A percentile compares a stretch with the other conserved stretches of the same genome.
Evolutionary conservation across 176 grass and related monocot genomes (phyloP).

Genomic region (Canna indica): DNA sequence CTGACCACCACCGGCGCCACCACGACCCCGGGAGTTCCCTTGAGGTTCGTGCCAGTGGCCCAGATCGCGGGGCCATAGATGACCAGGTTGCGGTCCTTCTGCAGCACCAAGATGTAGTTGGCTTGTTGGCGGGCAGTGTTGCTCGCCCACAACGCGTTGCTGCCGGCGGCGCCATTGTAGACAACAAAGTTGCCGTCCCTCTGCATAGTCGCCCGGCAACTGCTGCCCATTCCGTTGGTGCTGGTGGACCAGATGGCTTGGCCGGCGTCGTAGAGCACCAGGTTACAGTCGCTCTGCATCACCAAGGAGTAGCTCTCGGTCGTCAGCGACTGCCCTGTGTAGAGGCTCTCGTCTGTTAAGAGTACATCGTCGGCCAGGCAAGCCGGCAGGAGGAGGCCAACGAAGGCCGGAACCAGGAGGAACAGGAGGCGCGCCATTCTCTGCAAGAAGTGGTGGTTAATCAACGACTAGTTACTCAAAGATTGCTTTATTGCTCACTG

Average conservation of each 20-base stretch:
- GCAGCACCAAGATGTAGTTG: constrained; percentile 2
- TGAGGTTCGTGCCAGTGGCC: neutral
- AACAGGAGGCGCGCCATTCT: neutral
- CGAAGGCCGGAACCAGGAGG: neutral
- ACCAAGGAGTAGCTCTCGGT: constrained; percentile 2
- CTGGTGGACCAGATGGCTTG: constrained; percentile 15
- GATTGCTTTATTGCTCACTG: too few species aligned
- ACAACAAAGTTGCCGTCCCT: constrained; percentile 10
- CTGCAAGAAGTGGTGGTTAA: too few species aligned
- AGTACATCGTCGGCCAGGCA: constrained; percentile 7
- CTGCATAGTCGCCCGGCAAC: constrained; percentile 1
- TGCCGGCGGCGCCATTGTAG: neutral
- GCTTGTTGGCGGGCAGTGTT: neutral
- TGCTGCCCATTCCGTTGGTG: constrained; percentile 1
- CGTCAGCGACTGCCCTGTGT: constrained; percentile 16
- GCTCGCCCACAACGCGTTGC: constrained; percentile 1
- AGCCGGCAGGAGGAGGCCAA: constrained; percentile 1
- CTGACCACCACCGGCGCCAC: neutral
- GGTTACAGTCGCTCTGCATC: constrained; percentile 32
- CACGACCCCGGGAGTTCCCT: neutral
- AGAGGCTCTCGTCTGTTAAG: constrained; percentile 4
- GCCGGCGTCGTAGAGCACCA: constrained; percentile 24
- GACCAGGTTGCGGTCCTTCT: neutral
- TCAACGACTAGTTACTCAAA: too few species aligned
- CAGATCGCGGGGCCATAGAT: constrained; percentile 10